Conservation (phyloP, 257 asterid genomes). For the Scutellaria galericulata region DNA sequence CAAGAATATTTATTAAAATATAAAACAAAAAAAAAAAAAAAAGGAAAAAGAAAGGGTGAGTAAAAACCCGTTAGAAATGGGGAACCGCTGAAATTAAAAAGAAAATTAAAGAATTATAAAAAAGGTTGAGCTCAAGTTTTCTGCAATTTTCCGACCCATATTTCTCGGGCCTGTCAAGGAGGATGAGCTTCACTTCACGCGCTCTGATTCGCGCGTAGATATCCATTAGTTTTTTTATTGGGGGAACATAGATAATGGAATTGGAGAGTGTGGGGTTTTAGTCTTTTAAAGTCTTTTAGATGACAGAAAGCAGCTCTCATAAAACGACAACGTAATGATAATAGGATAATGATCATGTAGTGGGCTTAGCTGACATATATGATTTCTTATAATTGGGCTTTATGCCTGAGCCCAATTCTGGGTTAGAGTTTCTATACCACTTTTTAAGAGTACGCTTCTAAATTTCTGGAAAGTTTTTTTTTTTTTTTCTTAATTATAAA, state of each 20-base stretch:
- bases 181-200: constrained; percentile 18
- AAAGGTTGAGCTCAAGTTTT: not conserved
- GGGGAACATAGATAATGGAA: constrained; percentile 25
- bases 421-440: too few relatives aligned
- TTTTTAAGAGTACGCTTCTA: too few relatives aligned
- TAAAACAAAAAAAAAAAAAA: constrained; percentile 5
- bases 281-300: too few relatives aligned
- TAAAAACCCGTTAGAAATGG: constrained; percentile 63
- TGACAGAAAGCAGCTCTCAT: constrained; percentile 13
- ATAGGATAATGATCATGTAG: constrained; percentile 18
- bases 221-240: not conserved
- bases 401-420: constrained; percentile 29
- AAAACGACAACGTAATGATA: constrained; percentile 33
- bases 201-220: constrained; percentile 32
- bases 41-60: constrained; percentile 19
- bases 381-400: constrained; percentile 16
- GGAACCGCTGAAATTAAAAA: constrained; percentile 52
- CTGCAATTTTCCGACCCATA: constrained; percentile 33
- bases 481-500: too few relatives aligned
- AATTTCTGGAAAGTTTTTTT: too few relatives aligned
- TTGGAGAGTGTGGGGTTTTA: constrained; percentile 32
- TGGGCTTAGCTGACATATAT: constrained; percentile 3
- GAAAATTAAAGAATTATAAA: not conserved
- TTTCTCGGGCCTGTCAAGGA: constrained; percentile 20
- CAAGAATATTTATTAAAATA: constrained; percentile 6